Base-by-base conservation (phyloP, 2,329 filamentous ascomycete species). In the Fusarium beomiforme region DNA sequence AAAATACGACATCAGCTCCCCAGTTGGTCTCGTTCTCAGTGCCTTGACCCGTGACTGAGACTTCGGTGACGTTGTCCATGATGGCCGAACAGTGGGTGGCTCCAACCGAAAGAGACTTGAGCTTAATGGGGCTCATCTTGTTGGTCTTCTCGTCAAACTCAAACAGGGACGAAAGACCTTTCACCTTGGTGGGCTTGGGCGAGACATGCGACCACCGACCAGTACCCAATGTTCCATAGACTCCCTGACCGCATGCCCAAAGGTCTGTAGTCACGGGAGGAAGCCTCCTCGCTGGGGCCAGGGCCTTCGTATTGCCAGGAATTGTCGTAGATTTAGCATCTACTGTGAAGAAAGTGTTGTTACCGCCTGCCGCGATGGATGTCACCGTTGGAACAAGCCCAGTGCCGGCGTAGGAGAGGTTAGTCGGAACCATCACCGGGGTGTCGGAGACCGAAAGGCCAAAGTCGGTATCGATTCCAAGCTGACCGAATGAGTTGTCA, bases 201-300 rank as follows among this genome's bases (percentile, higher is more conserved):
- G 97, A 95, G 1, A 95, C 86, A 80, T 98, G 96, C 29, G 93
- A 94, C 94, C 95, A 98, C 73, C 89, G 91, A 54, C 94, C 94
- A 50, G 91, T 97, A 55, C 94, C 96, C 1, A 98, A 87, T 44
- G 88, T 89, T 46, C 96, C 96, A 71, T 88, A 91, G 47, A 98
- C 93, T 8, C 96, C 96, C 69, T 92, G 90, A 17, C 96, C 96
- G 69, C 93, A 95, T 12, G 93, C 90, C 90, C 94, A 98, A 0
- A 93, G 91, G 78, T 98, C 96, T 4, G 76, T 77, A 2, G 74
- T 76, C 6, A 74, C 71, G 19, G 69, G 71, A 3, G 81, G 79
- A 68, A 80, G 76, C 34, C 78, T 77, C 71, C 74, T 79, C 4
- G 78, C 76, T 3, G 81, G 79, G 2, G 76, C 77, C 8, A 72